phyloP scores from a whole-genome alignment of 768 basidiomycete genomes.

The Tylopilus plumbeoviolaceoides region DNA sequence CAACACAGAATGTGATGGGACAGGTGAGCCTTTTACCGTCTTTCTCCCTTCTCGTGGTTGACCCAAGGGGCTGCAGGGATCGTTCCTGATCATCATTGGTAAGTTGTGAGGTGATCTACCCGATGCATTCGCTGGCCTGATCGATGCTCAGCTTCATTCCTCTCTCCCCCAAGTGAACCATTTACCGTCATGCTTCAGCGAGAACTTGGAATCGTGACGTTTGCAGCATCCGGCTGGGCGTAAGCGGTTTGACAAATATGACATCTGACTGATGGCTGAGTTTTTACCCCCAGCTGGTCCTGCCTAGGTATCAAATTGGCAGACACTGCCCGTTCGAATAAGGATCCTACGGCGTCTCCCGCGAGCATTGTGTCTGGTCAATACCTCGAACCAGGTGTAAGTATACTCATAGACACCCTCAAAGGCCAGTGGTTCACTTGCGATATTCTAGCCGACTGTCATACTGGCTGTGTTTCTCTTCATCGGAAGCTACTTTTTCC shows the following conservation, averaged over 20 bases:
- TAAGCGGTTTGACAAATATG: slow-evolving; percentile 30
- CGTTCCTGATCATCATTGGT: slow-evolving; percentile 65
- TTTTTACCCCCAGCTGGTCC: slow-evolving; percentile 52
- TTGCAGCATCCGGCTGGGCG: slow-evolving; percentile 56
- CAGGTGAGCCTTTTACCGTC: slow-evolving; percentile 36
- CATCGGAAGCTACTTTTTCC: slow-evolving; percentile 50
- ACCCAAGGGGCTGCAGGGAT: slow-evolving; percentile 40
- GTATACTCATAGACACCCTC: background rate
- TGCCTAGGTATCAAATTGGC: slow-evolving; percentile 65
- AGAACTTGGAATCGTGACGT: slow-evolving; percentile 50
- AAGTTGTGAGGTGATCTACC: background rate
- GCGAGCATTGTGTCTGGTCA: slow-evolving; percentile 43
- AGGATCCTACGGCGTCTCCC: slow-evolving; percentile 35
- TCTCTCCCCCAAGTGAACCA: slow-evolving; percentile 66
- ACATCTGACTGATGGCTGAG: slow-evolving; percentile 22
- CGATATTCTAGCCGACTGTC: slow-evolving; percentile 43
- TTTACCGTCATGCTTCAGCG: slow-evolving; percentile 65
- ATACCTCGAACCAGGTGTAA: slow-evolving; percentile 51
- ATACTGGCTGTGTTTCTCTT: slow-evolving; percentile 64
- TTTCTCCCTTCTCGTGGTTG: slow-evolving; percentile 36
- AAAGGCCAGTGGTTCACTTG: background rate
- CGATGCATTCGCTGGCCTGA: background rate
- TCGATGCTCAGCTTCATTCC: slow-evolving; percentile 44
- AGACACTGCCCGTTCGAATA: slow-evolving; percentile 47
- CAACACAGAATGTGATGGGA: slow-evolving; percentile 49